Conservation (phyloP, 2,329 filamentous ascomycete species). For the Lasiodiplodia theobromae region DNA sequence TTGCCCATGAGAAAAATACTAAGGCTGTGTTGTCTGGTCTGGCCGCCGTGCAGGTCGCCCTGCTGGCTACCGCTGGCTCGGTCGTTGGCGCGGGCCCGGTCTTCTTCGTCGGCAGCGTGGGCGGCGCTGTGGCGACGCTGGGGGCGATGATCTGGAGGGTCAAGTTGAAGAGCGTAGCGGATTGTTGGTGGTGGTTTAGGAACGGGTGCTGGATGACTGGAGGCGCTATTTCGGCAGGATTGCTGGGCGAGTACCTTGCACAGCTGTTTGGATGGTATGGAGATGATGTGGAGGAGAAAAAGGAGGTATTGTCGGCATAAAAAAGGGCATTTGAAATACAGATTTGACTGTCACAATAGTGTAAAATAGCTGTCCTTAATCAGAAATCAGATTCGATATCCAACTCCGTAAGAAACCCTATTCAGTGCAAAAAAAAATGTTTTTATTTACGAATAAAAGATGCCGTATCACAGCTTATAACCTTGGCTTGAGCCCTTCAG, state of each 20-base stretch:
- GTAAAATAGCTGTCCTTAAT: background rate
- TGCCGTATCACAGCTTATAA: no score
- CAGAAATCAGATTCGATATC: background rate
- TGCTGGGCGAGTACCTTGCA: constrained; percentile 61
- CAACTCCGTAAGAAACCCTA: background rate
- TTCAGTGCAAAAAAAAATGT: no score
- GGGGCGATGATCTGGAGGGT: constrained; percentile 67
- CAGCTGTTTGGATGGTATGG: constrained; percentile 30
- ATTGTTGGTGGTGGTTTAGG: constrained; percentile 72
- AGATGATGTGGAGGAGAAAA: constrained; percentile 1
- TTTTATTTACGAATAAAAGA: no score
- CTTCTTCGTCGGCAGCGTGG: constrained; percentile 66
- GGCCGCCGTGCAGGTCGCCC: constrained; percentile 70
- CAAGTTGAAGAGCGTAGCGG: constrained; percentile 61
- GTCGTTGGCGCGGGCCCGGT: constrained; percentile 66
- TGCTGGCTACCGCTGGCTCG: constrained; percentile 74
- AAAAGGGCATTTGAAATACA: background rate
- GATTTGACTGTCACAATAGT: background rate
- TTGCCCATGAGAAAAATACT: constrained; percentile 78
- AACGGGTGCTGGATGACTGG: constrained; percentile 69
- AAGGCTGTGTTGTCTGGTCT: constrained; percentile 77
- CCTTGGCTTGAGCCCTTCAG: no score
- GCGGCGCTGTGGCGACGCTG: constrained; percentile 62
- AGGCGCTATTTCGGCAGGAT: constrained; percentile 63
- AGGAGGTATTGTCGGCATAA: background rate